Evolutionary conservation across 2,329 filamentous ascomycete genomes (phyloP), one percentile per base, ranked within the genome.

Genomic region (Xylariaceae sp.): DNA sequence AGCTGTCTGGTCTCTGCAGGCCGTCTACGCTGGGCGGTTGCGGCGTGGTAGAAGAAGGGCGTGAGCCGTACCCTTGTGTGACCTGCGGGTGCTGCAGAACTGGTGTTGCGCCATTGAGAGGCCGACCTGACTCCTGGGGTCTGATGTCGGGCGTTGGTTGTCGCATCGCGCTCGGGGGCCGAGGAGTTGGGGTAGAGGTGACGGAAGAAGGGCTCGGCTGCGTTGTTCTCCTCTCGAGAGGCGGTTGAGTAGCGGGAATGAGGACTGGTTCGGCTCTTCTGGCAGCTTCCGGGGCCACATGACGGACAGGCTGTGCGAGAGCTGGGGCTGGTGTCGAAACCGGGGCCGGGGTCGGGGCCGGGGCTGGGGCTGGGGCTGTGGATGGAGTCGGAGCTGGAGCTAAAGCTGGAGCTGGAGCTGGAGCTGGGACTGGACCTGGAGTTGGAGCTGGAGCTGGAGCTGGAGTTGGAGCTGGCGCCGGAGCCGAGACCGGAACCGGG

Each of bases 41-140:
- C 5, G 52, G 43, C 16, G 49, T 43, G 19, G 37, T 39, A 16
- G 55, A 46, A 33, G 48, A 37, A 6, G 57, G 49, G 13, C 47
- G 50, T 18, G 49, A 38, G 11, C 47, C 41, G 32, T 57, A 57
- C 8, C 50, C 41, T 27, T 56, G 49, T 25, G 50, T 46, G 12
- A 52, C 53, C 32, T 61, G 60, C 3, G 63, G 62, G 37, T 57
- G 58, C 38, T 65, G 61, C 28, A 65, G 53, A 29, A 60, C 59
- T 16, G 55, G 55, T 9, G 53, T 34, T n/a, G 51, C 33, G 19
- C 39, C 43, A 32, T 34, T 47, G 31, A 44, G 29, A 8, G 43
- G 38, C 3, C 43, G 50, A 11, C 18, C 15, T 27, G 37, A 32
- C 11, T 53, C 50, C 28, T 41, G 47, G 13, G 47, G 39, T 32